These are phyloP conservation scores for Amanita pallidorosea DNA, from an alignment of 768 basidiomycete species.

Conservation along the genomic window DNA sequence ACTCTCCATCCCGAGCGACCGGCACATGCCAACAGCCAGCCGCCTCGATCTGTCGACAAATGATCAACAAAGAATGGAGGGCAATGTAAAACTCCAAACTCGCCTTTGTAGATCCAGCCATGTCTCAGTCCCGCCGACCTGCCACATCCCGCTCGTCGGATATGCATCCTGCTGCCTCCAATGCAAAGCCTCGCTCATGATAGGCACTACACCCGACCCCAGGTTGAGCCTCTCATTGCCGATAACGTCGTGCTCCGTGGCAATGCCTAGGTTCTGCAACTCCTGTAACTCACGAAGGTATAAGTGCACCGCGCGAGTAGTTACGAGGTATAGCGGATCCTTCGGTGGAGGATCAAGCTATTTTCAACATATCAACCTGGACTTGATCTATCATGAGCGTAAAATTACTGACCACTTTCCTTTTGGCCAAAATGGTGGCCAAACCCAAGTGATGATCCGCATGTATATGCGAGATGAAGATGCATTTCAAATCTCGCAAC, in stretches of 20 bases:
- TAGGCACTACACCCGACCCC: conserved; percentile 39
- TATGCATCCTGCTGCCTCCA: conserved; percentile 28
- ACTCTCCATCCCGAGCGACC: conserved; percentile 42
- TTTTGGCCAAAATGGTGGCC: conserved; percentile 58
- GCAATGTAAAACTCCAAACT: conserved; percentile 1
- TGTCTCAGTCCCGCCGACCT: conserved; percentile 29
- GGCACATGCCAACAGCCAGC: conserved; percentile 34
- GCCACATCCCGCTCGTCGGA: conserved; percentile 28
- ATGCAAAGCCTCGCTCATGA: conserved; percentile 48
- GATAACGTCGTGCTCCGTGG: conserved; percentile 12
- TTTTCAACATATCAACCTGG: neutral
- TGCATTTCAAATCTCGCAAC: conserved; percentile 60
- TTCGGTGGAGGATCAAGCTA: conserved; percentile 56
- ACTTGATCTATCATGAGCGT: neutral
- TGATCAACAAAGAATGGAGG: neutral
- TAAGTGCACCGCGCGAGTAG: conserved; percentile 40
- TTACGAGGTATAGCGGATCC: conserved; percentile 63
- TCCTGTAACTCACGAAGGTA: conserved; percentile 68
- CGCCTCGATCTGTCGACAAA: conserved; percentile 26
- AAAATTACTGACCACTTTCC: conserved; percentile 41
- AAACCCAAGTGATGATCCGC: conserved; percentile 90
- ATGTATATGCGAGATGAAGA: conserved; percentile 87
- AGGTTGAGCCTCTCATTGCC: conserved; percentile 12
- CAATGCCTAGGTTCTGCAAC: conserved; percentile 62
- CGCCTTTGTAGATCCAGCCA: conserved; percentile 34